A percentile compares a stretch with the other conserved stretches of the same genome.
Conservation (phyloP, 179 eudicot genomes). For the Camellia oleifera region DNA sequence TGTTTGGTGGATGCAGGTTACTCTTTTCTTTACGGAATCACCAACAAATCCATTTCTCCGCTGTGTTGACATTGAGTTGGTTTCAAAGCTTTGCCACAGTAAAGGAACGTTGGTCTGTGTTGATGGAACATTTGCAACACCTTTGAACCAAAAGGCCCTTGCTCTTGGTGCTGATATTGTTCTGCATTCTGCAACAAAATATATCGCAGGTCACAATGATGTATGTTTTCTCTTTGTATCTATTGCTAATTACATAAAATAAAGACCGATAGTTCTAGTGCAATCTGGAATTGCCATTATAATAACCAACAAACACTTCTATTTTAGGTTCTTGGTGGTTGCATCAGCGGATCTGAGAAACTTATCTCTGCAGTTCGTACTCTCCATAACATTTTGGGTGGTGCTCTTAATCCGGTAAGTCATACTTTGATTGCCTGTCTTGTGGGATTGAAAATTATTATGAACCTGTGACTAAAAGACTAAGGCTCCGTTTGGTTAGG, state of each 20-base stretch:
- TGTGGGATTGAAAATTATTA: neutral
- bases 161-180: conserved; percentile 90
- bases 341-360: conserved; percentile 71
- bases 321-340: conserved; percentile 80
- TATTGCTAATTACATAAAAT: neutral
- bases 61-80: conserved; percentile 88
- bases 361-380: conserved; percentile 57
- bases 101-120: conserved; percentile 87
- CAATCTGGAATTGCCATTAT: too few relatives aligned
- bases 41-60: conserved; percentile 94
- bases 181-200: conserved; percentile 85
- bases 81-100: conserved; percentile 81
- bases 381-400: conserved; percentile 85
- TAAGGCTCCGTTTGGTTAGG: neutral
- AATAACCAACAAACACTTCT: neutral
- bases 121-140: conserved; percentile 92
- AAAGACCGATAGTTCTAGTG: neutral
- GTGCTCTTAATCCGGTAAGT: conserved; percentile 89
- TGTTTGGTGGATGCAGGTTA: conserved; percentile 47
- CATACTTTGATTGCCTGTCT: neutral
- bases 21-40: conserved; percentile 89
- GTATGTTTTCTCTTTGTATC: conserved; percentile 32
- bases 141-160: conserved; percentile 91
- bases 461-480: neutral
- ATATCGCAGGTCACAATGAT: conserved; percentile 88